Evolutionary conservation across 306 rosid species (phyloP).

Genomic region (Lathyrus sativus): DNA sequence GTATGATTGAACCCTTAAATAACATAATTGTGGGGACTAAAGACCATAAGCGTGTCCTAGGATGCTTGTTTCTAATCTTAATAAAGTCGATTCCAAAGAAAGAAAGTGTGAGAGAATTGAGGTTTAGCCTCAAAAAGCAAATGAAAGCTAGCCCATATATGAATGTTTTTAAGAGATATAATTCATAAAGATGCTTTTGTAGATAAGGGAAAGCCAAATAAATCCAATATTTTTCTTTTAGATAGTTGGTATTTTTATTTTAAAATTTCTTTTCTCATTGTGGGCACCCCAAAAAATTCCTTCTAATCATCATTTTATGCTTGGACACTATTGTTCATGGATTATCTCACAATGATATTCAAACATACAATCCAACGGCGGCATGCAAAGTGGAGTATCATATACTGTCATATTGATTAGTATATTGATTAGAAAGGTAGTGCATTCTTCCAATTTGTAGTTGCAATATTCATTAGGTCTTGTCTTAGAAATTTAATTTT

Average conservation of each 20-base stretch:
- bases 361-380: conserved; percentile 29
- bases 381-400: conserved; percentile 31
- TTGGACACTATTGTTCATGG: conserved; percentile 46
- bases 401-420: conserved; percentile 38
- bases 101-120: conserved; percentile 37
- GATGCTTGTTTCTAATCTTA: conserved; percentile 53
- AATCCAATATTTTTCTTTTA: conserved; percentile 56
- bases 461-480: conserved; percentile 14
- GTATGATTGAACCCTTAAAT: conserved; percentile 43
- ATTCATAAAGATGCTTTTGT: conserved; percentile 46
- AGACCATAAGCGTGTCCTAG: conserved; percentile 50
- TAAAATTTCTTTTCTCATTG: conserved; percentile 11
- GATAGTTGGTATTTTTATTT: conserved; percentile 44
- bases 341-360: conserved; percentile 33
- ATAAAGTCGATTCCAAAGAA: conserved; percentile 48
- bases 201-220: conserved; percentile 47
- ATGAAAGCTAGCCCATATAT: conserved; percentile 37
- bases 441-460: conserved; percentile 37
- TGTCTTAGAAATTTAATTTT: conserved; percentile 8
- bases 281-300: conserved; percentile 55
- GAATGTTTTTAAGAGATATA: conserved; percentile 33
- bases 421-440: conserved; percentile 39
- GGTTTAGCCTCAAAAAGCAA: conserved; percentile 40
- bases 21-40: conserved; percentile 50
- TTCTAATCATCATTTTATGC: conserved; percentile 53